Evolutionary conservation across 805 yeast species (phyloP), one percentile per base, ranked within the genome.

Genomic region (Pichia nakasei): DNA sequence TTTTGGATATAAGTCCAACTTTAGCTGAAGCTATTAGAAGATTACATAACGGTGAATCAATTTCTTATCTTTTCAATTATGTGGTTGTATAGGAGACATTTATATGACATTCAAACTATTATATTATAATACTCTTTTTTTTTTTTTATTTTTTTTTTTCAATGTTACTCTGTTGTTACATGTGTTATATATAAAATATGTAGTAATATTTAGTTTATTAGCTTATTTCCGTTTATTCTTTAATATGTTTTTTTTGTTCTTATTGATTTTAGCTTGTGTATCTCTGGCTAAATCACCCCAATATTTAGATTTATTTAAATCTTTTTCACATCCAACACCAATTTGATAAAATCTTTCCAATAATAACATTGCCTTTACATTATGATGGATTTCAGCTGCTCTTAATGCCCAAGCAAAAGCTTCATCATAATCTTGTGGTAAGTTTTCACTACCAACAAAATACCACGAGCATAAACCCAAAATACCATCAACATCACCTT

Each of bases 391-490:
- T 35, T 73, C 69, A 0, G 97, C 97, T 0, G 97, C 91, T 50
- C 85, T 71, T 43, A 76, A 67, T 1, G 97, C 97, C 97, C 97
- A 93, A 55, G 86, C 93, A 60, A 82, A 91, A 1, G 97, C 94
- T 63, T 89, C 96, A 42, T 67, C 74, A 43, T 82, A 84, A 60
- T 89, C 91, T 49, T 76, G 75, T 9, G 80, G 81, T 53, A 93
- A 71, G n/a, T 93, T 89, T 29, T 84, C 89, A 29, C 85, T 80
- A 0, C 98, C 98, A 22, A 87, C 82, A 62, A 91, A 69, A 60
- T 91, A 93, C 97, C 97, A 93, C 1, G 97, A 96, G 61, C 97
- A 89, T 67, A 91, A 70, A 2, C 95, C 89, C 56, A 91, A 69
- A 95, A 91, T 93, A 11, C 95, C 82, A 39, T 76, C 80, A 1